Evolutionary conservation across 179 eudicot species (phyloP), one percentile per base, ranked within the genome.

Genomic region (Dionaea muscipula): DNA sequence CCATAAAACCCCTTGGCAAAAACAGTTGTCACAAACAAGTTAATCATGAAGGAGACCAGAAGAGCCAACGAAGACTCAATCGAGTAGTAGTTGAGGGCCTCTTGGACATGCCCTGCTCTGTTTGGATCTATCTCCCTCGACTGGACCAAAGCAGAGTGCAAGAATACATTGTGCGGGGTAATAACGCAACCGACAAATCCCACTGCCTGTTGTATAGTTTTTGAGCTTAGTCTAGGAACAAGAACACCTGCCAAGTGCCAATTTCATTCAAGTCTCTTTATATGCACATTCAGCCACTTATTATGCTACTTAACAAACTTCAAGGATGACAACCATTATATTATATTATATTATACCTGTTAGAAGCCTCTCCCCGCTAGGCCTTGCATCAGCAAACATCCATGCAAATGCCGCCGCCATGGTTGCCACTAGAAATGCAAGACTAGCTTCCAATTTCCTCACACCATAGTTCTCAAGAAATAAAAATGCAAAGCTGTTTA

Each of bases 341-440:
- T 53, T 53, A n/a, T n/a, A n/a, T n/a, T n/a, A n/a, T n/a, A n/a
- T n/a, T n/a, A n/a, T n/a, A 82, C 90, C 90, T 26, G 73, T 50
- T 52, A 80, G 63, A 68, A 82, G 85, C 43, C 77, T 73, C 17
- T 40, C 50, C 11, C 79, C 85, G 51, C 62, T 36, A 18, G 90
- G 90, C 47, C 77, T 80, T n/a, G 90, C 70, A 40, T 82, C 76
- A 7, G 72, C 75, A 53, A 82, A 82, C 85, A 82, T 72, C 83
- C 83, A 80, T 6, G 90, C 85, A 51, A 82, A 82, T 31, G 85
- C 66, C 27, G 75, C 10, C 1, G 79, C 90, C 90, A 82, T 82
- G 1, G 67, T 69, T 26, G 78, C 85, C 27, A 82, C 75, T 15
- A 82, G 70, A 38, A 77, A 57, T 3, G 81, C 90, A 46, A 82